Evolutionary conservation across 2,329 filamentous ascomycete species (phyloP).

Genomic region (Lachnellula cervina): DNA sequence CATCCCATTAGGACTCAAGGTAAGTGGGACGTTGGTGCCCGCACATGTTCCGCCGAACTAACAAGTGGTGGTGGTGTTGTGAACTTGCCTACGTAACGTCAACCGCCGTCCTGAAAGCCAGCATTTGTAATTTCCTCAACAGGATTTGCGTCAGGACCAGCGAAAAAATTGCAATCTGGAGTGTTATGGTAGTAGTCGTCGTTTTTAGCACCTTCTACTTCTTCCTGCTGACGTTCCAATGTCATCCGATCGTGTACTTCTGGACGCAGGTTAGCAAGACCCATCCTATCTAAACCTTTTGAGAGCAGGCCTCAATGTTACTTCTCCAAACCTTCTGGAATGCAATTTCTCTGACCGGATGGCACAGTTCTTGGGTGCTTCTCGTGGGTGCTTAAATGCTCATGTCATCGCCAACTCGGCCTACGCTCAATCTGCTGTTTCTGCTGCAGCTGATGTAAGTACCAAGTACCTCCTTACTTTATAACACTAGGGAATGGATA

Average conservation of each 20-base stretch:
- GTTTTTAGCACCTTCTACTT: constrained; percentile 37
- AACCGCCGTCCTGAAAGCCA: constrained; percentile 35
- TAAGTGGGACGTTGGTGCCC: not conserved
- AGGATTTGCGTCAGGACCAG: constrained; percentile 30
- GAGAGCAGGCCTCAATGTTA: too few relatives aligned
- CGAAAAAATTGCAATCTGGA: constrained; percentile 32
- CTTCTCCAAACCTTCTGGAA: too few relatives aligned
- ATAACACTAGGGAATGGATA: not conserved
- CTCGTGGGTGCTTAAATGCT: constrained; percentile 29
- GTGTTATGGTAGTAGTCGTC: constrained; percentile 29
- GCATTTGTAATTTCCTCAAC: constrained; percentile 34
- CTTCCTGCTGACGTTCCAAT: constrained; percentile 34
- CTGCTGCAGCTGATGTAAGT: constrained; percentile 31
- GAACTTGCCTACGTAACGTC: constrained; percentile 37
- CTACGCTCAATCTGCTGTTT: constrained; percentile 36
- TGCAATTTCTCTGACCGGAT: too few relatives aligned
- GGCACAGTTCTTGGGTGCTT: constrained; percentile 18
- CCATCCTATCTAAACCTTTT: too few relatives aligned
- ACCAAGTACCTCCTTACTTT: not conserved
- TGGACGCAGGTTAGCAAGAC: constrained; percentile 25
- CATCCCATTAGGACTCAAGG: constrained; percentile 15
- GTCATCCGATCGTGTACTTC: constrained; percentile 33
- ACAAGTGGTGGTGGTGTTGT: constrained; percentile 24
- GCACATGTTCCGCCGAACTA: not conserved
- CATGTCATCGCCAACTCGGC: constrained; percentile 28